Base-by-base conservation (phyloP, 345 rosid species). In the Citrus medica region DNA sequence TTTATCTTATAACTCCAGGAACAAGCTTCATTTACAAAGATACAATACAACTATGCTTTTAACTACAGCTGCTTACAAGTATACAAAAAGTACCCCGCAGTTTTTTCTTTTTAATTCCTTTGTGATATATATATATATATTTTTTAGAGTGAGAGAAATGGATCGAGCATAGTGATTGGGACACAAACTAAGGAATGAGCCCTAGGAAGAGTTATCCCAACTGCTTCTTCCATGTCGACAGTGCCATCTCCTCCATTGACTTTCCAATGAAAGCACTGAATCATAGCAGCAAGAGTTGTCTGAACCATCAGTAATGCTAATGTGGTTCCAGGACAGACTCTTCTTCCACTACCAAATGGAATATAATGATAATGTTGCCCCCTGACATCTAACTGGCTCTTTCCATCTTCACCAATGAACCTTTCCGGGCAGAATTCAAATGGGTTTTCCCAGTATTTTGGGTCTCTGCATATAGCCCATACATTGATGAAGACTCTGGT, bases 261-360 rank as follows among this genome's bases (percentile, higher is more conserved):
- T 71, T 83, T 80, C 93, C 93, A 88, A 14, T 88, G 85, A 53
- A 90, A 87, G 79, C 87, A 87, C 61, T 90, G 93, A 75, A 90
- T 83, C 86, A 84, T 67, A 21, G 85, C 79, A 64, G 84, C 90
- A 2, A 88, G 78, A 21, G 74, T 79, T 22, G 86, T 66, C 51
- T 88, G 90, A 64, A 88, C 84, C 64, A 87, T 60, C 19, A 70
- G 89, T 16, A 90, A 56, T 1, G 94, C 95, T 12, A 90, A 32
- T 35, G 89, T 68, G 10, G 82, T 75, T 69, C 97, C 93, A 3
- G 95, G 97, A 74, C 94, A 90, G 21, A 85, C 85, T 84, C 95
- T 86, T 79, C 91, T 86, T 63, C 94, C 94, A 42, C 88, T 73
- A 2, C 97, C 97, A 6, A 93, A 93, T 2, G 95, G 92, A 69